These are phyloP conservation scores for Protea cynaroides DNA, from an alignment of 164 flowering plant species.

Conservation along the genomic window DNA sequence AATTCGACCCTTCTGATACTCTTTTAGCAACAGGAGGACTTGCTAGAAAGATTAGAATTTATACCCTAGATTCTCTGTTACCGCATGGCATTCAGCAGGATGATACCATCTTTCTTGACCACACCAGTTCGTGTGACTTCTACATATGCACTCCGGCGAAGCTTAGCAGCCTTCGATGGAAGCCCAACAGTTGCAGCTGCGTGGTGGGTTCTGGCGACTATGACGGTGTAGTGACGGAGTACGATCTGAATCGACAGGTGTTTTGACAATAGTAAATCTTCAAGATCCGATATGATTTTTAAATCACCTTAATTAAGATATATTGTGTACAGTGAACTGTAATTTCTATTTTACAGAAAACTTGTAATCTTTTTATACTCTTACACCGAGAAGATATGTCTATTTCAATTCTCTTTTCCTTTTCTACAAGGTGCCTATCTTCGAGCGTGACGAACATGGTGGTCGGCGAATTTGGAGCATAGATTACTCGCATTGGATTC, in stretches of 20 bases:
- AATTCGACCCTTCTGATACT: conserved; percentile 48
- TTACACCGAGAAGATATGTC: too few species aligned
- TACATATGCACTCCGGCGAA: conserved; percentile 70
- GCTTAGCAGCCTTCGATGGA: conserved; percentile 66
- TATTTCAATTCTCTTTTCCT: too few species aligned
- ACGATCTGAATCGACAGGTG: conserved; percentile 61
- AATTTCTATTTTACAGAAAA: too few species aligned
- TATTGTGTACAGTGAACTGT: too few species aligned
- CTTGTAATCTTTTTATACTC: too few species aligned
- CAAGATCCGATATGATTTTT: too few species aligned
- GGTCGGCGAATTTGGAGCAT: conserved; percentile 72
- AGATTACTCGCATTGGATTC: conserved; percentile 43
- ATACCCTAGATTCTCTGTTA: conserved; percentile 21
- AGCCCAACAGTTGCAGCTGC: conserved; percentile 37
- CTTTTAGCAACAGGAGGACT: conserved; percentile 65
- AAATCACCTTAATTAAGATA: too few species aligned
- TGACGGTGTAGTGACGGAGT: conserved; percentile 70
- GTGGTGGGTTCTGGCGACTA: conserved; percentile 62
- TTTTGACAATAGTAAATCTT: too few species aligned
- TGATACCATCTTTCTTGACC: conserved; percentile 18
- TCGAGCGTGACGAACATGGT: conserved; percentile 78
- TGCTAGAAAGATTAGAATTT: conserved; percentile 60
- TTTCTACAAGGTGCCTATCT: too few species aligned
- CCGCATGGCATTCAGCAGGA: not conserved
- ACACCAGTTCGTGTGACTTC: conserved; percentile 34